These are phyloP conservation scores for Turnera subulata DNA, from an alignment of 345 rosid genomes.

Conservation along the genomic window DNA sequence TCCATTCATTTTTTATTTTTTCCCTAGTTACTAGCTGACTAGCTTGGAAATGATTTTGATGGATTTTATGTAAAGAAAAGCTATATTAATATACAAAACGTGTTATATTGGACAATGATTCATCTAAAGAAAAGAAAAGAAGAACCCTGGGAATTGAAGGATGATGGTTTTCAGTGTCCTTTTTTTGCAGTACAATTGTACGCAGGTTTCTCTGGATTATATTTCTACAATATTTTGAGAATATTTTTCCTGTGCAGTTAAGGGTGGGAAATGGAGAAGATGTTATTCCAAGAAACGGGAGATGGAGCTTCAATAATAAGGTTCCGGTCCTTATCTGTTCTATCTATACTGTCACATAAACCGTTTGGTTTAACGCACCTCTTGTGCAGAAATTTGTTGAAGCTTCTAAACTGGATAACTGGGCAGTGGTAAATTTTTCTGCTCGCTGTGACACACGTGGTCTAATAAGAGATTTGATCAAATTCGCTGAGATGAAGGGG, in stretches of 20 bases:
- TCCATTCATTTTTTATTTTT: too few relatives aligned
- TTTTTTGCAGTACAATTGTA: too few relatives aligned
- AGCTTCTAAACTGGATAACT: constrained; percentile 14
- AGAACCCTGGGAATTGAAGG: too few relatives aligned
- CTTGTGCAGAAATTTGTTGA: constrained; percentile 18
- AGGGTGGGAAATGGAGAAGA: constrained; percentile 33
- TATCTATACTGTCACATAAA: neutral
- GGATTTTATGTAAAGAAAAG: too few relatives aligned
- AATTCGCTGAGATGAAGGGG: constrained; percentile 29
- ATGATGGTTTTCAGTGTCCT: too few relatives aligned
- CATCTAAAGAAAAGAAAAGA: too few relatives aligned
- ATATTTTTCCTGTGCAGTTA: constrained; percentile 19
- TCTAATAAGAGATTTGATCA: constrained; percentile 17
- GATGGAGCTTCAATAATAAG: constrained; percentile 35
- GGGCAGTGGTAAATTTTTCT: constrained; percentile 33
- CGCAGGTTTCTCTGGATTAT: too few relatives aligned
- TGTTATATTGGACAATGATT: too few relatives aligned
- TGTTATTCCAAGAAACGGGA: constrained; percentile 27
- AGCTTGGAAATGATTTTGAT: too few relatives aligned
- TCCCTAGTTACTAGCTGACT: too few relatives aligned
- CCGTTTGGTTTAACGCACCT: neutral
- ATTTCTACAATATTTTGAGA: too few relatives aligned
- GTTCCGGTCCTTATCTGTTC: constrained; percentile 5
- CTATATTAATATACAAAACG: too few relatives aligned
- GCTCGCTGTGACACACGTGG: constrained; percentile 17